These are phyloP conservation scores for Venturia nashicola DNA, from an alignment of 2,329 filamentous ascomycete genomes.

Conservation along the genomic window DNA sequence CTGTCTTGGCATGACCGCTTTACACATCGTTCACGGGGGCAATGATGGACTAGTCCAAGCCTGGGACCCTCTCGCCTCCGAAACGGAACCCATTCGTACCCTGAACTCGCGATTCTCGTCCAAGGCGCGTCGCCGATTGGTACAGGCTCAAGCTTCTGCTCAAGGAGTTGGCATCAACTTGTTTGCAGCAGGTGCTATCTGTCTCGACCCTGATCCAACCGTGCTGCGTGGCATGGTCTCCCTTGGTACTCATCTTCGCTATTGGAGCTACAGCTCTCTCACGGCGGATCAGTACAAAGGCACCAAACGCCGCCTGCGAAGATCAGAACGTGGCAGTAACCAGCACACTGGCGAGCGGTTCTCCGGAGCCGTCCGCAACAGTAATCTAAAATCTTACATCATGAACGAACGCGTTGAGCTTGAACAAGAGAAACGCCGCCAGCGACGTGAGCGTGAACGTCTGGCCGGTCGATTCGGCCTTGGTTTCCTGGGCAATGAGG, in stretches of 20 bases:
- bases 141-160: slow-evolving; percentile 54
- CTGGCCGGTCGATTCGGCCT: slow-evolving; percentile 75
- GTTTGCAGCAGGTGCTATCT: slow-evolving; percentile 71
- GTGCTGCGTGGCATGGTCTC: slow-evolving; percentile 76
- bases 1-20: slow-evolving; percentile 66
- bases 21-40: slow-evolving; percentile 86
- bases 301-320: slow-evolving; percentile 66
- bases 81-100: slow-evolving; percentile 64
- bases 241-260: slow-evolving; percentile 75
- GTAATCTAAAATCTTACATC: slow-evolving; percentile 48
- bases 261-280: slow-evolving; percentile 83
- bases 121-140: slow-evolving; percentile 63
- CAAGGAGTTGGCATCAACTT: slow-evolving; percentile 61
- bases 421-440: slow-evolving; percentile 56
- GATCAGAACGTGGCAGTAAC: slow-evolving; percentile 54
- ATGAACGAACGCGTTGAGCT: slow-evolving; percentile 75
- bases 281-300: slow-evolving; percentile 58
- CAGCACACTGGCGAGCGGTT: slow-evolving; percentile 35
- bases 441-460: slow-evolving; percentile 54
- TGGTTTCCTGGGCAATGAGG: slow-evolving; percentile 52
- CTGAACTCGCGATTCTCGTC: slow-evolving; percentile 76
- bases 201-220: slow-evolving; percentile 77
- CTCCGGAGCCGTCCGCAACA: slow-evolving; percentile 48
- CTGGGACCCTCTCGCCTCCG: slow-evolving; percentile 90
- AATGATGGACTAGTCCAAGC: slow-evolving; percentile 91